phyloP scores from a whole-genome alignment of 306 rosid species.

The Vicia sativa region DNA sequence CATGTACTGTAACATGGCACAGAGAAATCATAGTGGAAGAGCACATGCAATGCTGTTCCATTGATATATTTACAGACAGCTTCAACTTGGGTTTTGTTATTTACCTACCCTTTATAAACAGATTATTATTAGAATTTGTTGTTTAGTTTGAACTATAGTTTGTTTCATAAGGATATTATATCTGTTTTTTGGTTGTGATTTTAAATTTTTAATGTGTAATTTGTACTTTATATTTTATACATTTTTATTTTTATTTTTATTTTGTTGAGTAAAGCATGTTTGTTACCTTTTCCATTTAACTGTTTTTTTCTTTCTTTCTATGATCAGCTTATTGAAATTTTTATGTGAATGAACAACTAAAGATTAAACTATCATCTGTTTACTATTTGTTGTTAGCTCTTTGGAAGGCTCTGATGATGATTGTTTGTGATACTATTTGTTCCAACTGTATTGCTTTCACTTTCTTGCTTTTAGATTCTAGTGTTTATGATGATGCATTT shows the following conservation, averaged over 20 bases:
- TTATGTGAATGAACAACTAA: not conserved
- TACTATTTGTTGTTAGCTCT: not conserved
- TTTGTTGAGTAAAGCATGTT: not conserved
- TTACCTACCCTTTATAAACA: constrained; percentile 21
- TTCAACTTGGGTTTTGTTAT: constrained; percentile 37
- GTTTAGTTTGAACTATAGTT: not conserved
- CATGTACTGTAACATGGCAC: constrained; percentile 44
- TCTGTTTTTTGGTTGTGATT: not conserved
- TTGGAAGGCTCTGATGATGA: not conserved
- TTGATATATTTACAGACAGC: constrained; percentile 28
- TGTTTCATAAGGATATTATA: not conserved
- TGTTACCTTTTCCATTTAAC: not conserved
- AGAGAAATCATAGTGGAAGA: constrained; percentile 12
- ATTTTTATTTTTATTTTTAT: not conserved
- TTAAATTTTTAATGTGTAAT: constrained; percentile 17
- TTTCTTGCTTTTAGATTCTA: too few relatives aligned
- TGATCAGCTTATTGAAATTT: not conserved
- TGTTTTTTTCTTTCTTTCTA: not conserved
- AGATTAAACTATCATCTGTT: not conserved
- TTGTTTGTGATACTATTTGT: too few relatives aligned
- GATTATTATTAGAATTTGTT: constrained; percentile 34
- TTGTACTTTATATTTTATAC: constrained; percentile 7
- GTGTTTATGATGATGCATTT: too few relatives aligned
- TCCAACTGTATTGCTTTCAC: too few relatives aligned
- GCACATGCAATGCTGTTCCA: constrained; percentile 37